Evolutionary conservation across 2,329 filamentous ascomycete species (phyloP), one percentile per base, ranked within the genome.

Genomic region (Xylariaceae sp.): DNA sequence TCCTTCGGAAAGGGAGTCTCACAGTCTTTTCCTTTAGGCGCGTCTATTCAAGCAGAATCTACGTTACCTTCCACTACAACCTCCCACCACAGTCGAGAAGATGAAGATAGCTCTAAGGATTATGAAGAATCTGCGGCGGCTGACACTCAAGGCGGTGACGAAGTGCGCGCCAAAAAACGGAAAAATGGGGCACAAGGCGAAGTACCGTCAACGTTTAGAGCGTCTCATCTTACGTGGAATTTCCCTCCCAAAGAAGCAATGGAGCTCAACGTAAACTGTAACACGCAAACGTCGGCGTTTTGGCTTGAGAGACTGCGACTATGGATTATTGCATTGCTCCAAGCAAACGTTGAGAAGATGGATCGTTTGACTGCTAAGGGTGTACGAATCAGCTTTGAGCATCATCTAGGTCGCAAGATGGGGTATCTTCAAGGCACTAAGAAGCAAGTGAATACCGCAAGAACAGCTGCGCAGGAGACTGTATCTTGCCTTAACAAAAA

Each of bases 1-100:
- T 62, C 63, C 10, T 70, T 68, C 50, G 57, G 58, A 7, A 56
- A 56, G 41, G 61, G 57, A 44, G 44, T 56, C 21, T 23, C 59
- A 3, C 55, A 41, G 4, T 51, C 60, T 26, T 62, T 63, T 19
- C 51, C 62, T 26, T 32, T 44, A 20, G 49, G n/a, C 7, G 14
- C 51, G 20, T 26, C 56, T 32, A 20, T 29, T 23, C 20, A 49
- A 9, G 10, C 29, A 26, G 50, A 18, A 18, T 32, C 54, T 19
- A 19, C 19, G 14, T 20, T 14, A 26, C 29, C 23, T 29, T 46
- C 52, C 7, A 9, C 46, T 29, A 23, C 43, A 29, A 40, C 51
- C 46, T 48, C 45, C 10, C 19, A 2, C 20, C 45, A 26, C 41
- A 53, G 26, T 44, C 44, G 14, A 26, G 40, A 56, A 37, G 48